phyloP scores from a whole-genome alignment of 2,329 filamentous ascomycete species.

The Aspergillus ochraceoroseus region DNA sequence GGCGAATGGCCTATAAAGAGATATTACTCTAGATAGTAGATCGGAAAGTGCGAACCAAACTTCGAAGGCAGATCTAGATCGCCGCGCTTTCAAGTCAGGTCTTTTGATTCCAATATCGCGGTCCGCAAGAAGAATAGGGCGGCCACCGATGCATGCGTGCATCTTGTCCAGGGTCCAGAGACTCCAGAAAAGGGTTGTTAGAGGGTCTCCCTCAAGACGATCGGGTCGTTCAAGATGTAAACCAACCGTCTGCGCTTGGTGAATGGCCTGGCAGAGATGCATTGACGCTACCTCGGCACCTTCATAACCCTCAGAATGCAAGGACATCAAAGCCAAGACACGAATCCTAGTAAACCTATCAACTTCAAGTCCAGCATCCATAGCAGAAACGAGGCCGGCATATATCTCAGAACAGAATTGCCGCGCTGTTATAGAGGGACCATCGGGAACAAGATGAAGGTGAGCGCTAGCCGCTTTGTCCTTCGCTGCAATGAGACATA shows the following conservation, averaged over 20 bases:
- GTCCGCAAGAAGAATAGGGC: conserved; percentile 39
- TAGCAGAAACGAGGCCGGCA: conserved; percentile 34
- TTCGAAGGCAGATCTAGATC: conserved; percentile 28
- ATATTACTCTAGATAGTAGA: conserved; percentile 37
- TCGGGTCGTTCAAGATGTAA: conserved; percentile 39
- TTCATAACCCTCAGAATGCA: conserved; percentile 41
- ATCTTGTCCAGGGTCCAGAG: conserved; percentile 42
- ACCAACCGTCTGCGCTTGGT: conserved; percentile 39
- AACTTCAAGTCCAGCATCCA: conserved; percentile 37
- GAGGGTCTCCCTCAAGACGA: conserved; percentile 27
- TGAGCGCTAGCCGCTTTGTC: conserved; percentile 29
- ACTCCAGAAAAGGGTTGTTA: conserved; percentile 38
- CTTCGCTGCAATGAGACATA: conserved; percentile 42
- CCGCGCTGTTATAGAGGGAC: conserved; percentile 31
- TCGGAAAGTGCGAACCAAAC: conserved; percentile 40
- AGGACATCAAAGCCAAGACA: conserved; percentile 38
- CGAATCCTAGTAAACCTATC: conserved; percentile 39
- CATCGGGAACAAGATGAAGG: conserved; percentile 30
- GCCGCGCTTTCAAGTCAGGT: conserved; percentile 20
- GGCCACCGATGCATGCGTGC: conserved; percentile 40
- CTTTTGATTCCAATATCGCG: conserved; percentile 38
- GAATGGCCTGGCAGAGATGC: conserved; percentile 40
- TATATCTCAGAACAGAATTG: conserved; percentile 40
- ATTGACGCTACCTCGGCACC: conserved; percentile 40
- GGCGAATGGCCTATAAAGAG: conserved; percentile 38